A percentile compares a stretch with the other conserved stretches of the same genome.
phyloP scores from a whole-genome alignment of 75 land plant species.

The Azolla pinnata region DNA sequence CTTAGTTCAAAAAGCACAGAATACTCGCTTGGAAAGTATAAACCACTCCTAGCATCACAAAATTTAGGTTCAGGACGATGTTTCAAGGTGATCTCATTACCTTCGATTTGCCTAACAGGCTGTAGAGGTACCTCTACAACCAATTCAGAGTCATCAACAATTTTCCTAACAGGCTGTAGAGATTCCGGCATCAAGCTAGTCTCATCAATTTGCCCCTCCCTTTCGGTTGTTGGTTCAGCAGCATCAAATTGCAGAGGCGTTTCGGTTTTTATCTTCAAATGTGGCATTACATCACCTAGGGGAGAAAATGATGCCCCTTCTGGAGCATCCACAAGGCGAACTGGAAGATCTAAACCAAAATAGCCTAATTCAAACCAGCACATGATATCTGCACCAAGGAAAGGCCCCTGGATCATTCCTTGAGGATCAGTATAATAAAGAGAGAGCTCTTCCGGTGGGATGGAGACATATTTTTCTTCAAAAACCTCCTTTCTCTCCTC shows the following conservation, averaged over 20 bases:
- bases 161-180: no score
- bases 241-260: slow-evolving; percentile 82
- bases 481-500: neutral
- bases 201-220: no score
- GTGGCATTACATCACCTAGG: slow-evolving; percentile 96
- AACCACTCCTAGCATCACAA: no score
- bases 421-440: slow-evolving; percentile 83
- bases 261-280: slow-evolving; percentile 60
- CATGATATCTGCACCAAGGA: slow-evolving; percentile 73
- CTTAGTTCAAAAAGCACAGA: no score
- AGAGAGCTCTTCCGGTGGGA: slow-evolving; percentile 67
- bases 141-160: no score
- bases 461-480: neutral
- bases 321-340: slow-evolving; percentile 59
- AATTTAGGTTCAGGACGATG: no score
- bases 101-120: no score
- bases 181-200: no score
- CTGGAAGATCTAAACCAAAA: slow-evolving; percentile 85
- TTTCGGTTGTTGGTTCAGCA: slow-evolving; percentile 35
- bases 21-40: no score
- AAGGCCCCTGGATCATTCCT: slow-evolving; percentile 90
- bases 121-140: no score
- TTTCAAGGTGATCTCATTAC: no score
- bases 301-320: slow-evolving; percentile 45
- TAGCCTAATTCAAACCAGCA: slow-evolving; percentile 96